Base-by-base conservation (phyloP, 2,329 filamentous ascomycete species). In the Sarocladium oryzae region DNA sequence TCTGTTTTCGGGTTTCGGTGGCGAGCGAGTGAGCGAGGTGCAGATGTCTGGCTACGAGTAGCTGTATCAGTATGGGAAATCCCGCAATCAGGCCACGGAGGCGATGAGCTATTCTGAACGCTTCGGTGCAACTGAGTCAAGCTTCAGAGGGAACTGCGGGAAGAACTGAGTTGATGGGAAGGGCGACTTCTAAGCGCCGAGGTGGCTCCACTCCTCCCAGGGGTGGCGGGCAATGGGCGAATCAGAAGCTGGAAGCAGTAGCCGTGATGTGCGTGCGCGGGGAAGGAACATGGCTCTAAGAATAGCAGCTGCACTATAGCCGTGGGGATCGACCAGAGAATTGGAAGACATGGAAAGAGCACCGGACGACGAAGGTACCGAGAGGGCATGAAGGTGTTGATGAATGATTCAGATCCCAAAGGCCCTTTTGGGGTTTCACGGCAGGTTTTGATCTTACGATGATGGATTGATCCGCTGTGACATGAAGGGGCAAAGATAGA, bases 281-380 rank as follows among this genome's bases (percentile, higher is more conserved):
- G 43, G 28, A 26, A 48, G 18, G 26, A 48, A 5, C 32, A 16
- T 15, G 28, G 43, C 28, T 33, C 43, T 48, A 48, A 48, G 43
- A 48, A 48, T 48, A 48, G 43, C 16, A 48, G 43, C 43, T 32
- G 43, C 20, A 43, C 40, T 43, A 23, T 43, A 9, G 21, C 23
- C 15, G 40, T 43, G 40, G 43, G 18, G n/a, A n/a, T n/a, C 43
- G 26, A 33, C 18, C 21, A 16, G 7, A 16, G 40, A 28, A n/a
- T n/a, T 20, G 40, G 11, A 20, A 45, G 18, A 20, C 10, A 26
- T 15, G 11, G 23, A n/a, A n/a, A n/a, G n/a, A n/a, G n/a, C n/a
- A n/a, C n/a, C n/a, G n/a, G n/a, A n/a, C n/a, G n/a, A n/a, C 9
- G 21, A 15, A 16, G 20, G 9, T 20, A 7, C 3, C 21, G 23